Evolutionary conservation across 352 stramenopile genomes (phyloP).

Genomic region (Peronosclerospora sorghi): DNA sequence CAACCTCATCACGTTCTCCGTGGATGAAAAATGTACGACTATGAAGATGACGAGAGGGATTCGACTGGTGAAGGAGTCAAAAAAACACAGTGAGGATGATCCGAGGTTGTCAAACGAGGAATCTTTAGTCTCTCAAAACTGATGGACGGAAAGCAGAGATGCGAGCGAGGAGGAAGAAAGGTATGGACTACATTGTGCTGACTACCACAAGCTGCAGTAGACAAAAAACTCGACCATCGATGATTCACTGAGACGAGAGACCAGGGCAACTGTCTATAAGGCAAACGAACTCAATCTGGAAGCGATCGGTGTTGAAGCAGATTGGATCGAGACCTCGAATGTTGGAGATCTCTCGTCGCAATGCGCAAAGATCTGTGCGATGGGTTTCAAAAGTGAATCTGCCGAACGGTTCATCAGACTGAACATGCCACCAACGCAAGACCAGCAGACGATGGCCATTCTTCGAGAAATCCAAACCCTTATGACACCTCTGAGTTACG

Average conservation of each 20-base stretch:
- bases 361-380: slow-evolving; percentile 93
- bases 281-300: slow-evolving; percentile 95
- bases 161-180: slow-evolving; percentile 58
- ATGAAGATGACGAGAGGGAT: slow-evolving; percentile 74
- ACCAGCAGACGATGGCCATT: slow-evolving; percentile 15
- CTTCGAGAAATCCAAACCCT: slow-evolving; percentile 7
- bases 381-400: slow-evolving; percentile 88
- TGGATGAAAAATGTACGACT: slow-evolving; percentile 77
- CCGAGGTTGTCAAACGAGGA: slow-evolving; percentile 35
- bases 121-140: slow-evolving; percentile 48
- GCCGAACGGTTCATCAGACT: slow-evolving; percentile 56
- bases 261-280: slow-evolving; percentile 92
- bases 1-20: slow-evolving; percentile 85
- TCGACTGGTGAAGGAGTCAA: slow-evolving; percentile 45
- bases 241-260: slow-evolving; percentile 87
- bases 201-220: slow-evolving; percentile 88
- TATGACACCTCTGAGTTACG: slow-evolving; percentile 12
- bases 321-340: slow-evolving; percentile 92
- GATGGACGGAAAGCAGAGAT: slow-evolving; percentile 77
- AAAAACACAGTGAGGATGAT: slow-evolving; percentile 31
- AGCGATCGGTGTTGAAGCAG: slow-evolving; percentile 88
- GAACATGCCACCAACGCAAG: slow-evolving; percentile 25
- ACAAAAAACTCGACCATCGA: slow-evolving; percentile 92
- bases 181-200: slow-evolving; percentile 88
- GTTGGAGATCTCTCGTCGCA: slow-evolving; percentile 83